Conservation (phyloP, 768 basidiomycete species). For the Xerocomellus amylosporus region DNA sequence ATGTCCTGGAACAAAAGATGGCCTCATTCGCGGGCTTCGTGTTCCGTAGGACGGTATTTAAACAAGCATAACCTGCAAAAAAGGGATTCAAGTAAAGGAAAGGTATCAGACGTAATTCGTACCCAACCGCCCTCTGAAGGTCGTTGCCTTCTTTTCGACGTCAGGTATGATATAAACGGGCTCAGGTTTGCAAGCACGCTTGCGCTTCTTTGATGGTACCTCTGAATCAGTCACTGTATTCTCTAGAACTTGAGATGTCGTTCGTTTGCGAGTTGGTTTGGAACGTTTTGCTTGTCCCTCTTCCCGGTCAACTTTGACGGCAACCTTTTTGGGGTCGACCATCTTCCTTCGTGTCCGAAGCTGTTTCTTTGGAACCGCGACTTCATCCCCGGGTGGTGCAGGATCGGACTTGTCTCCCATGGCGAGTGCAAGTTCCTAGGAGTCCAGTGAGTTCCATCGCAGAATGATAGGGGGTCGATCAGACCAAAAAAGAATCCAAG, state of each 20-base stretch:
- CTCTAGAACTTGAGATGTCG: constrained; percentile 13
- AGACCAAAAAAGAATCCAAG: background rate
- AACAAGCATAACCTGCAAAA: constrained; percentile 66
- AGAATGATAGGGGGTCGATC: constrained; percentile 15
- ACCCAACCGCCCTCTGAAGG: constrained; percentile 67
- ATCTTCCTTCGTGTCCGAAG: background rate
- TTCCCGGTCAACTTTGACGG: background rate
- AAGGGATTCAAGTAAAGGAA: constrained; percentile 1
- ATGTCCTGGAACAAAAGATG: constrained; percentile 75
- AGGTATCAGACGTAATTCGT: constrained; percentile 4
- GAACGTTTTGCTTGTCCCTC: background rate
- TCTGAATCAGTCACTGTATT: constrained; percentile 1
- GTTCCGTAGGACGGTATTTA: constrained; percentile 79
- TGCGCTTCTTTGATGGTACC: constrained; percentile 26
- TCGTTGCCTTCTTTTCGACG: constrained; percentile 62
- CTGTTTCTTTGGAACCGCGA: background rate
- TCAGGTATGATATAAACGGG: constrained; percentile 69
- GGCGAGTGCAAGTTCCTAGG: background rate
- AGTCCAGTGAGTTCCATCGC: background rate
- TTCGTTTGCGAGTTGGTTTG: constrained; percentile 7
- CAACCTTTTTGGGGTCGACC: background rate
- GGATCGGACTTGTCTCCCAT: constrained; percentile 12
- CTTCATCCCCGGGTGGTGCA: constrained; percentile 16
- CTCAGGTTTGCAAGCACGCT: constrained; percentile 38
- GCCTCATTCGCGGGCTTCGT: constrained; percentile 61